phyloP scores from a whole-genome alignment of 2,329 filamentous ascomycete genomes.

The Aaosphaeria pasadenensis region DNA sequence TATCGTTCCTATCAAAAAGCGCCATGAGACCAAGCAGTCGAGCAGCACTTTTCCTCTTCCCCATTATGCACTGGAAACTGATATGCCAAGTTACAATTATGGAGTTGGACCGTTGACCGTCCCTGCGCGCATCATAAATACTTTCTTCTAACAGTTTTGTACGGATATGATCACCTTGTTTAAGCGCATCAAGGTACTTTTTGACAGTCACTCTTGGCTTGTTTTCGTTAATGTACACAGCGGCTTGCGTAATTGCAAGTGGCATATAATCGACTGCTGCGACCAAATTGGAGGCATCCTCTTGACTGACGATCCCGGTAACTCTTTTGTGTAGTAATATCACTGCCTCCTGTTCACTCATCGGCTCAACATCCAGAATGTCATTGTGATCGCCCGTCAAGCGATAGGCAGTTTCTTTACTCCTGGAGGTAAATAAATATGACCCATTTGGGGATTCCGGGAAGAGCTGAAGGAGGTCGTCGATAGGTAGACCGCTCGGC shows the following conservation, averaged over 20 bases:
- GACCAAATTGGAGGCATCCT: not conserved
- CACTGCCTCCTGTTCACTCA: slow-evolving; percentile 3
- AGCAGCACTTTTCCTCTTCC: slow-evolving; percentile 28
- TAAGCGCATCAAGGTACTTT: slow-evolving; percentile 40
- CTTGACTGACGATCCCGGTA: not conserved
- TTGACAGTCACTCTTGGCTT: slow-evolving; percentile 4
- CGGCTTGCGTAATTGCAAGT: slow-evolving; percentile 31
- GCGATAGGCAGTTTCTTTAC: slow-evolving; percentile 2
- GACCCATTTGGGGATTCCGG: slow-evolving; percentile 3
- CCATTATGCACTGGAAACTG: slow-evolving; percentile 29
- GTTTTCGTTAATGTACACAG: slow-evolving; percentile 21
- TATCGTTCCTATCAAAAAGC: slow-evolving; percentile 13
- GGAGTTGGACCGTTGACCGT: slow-evolving; percentile 29
- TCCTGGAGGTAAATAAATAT: slow-evolving; percentile 9
- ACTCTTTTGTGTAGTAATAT: slow-evolving; percentile 4
- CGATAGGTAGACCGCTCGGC: not conserved
- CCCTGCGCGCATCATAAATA: slow-evolving; percentile 18
- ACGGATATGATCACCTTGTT: slow-evolving; percentile 24
- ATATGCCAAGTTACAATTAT: slow-evolving; percentile 34
- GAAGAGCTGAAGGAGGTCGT: not conserved
- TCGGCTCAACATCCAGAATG: slow-evolving; percentile 6
- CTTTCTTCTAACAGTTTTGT: slow-evolving; percentile 8
- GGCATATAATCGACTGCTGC: slow-evolving; percentile 16
- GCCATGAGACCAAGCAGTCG: slow-evolving; percentile 41
- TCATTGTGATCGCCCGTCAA: slow-evolving; percentile 7